A percentile compares a stretch with the other conserved stretches of the same genome.
Evolutionary conservation across 768 basidiomycete species (phyloP).

Genomic region (Coprinellus aureogranulatus): DNA sequence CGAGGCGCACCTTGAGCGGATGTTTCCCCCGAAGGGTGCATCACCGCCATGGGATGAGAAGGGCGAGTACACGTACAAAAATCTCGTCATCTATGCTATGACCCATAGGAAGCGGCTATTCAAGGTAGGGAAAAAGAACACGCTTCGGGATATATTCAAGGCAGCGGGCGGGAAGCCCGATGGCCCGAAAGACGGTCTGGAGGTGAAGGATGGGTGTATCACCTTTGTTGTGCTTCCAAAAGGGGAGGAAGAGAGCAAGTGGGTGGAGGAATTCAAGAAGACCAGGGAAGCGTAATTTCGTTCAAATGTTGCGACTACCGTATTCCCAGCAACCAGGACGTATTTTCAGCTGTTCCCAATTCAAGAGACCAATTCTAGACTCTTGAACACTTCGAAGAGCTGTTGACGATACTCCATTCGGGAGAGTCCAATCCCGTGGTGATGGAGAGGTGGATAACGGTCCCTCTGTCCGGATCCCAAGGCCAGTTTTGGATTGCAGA

Average conservation of each 20-base stretch:
- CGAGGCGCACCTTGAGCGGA: conserved; percentile 66
- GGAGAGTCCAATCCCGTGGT: not conserved
- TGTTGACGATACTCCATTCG: not conserved
- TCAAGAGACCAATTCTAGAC: not conserved
- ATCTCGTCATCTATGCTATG: conserved; percentile 79
- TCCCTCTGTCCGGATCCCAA: not conserved
- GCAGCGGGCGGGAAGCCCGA: conserved; percentile 60
- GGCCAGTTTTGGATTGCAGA: not conserved
- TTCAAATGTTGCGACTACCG: not conserved
- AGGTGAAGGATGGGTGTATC: conserved; percentile 79
- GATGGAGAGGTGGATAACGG: not conserved
- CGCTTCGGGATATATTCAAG: conserved; percentile 70
- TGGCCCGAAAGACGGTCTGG: conserved; percentile 71
- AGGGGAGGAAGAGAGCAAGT: conserved; percentile 72
- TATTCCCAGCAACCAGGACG: not conserved
- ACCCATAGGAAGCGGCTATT: conserved; percentile 74
- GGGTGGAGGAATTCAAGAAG: conserved; percentile 87
- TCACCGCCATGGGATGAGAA: conserved; percentile 75
- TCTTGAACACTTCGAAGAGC: too few relatives aligned
- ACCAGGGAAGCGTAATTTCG: conserved; percentile 28
- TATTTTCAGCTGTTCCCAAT: not conserved
- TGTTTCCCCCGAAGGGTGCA: conserved; percentile 76
- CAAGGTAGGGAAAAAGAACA: conserved; percentile 91
- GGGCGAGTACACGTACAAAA: conserved; percentile 60
- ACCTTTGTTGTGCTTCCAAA: conserved; percentile 77